These are phyloP conservation scores for Porcisia deanei DNA, from an alignment of 208 protist genomes.

Conservation along the genomic window DNA sequence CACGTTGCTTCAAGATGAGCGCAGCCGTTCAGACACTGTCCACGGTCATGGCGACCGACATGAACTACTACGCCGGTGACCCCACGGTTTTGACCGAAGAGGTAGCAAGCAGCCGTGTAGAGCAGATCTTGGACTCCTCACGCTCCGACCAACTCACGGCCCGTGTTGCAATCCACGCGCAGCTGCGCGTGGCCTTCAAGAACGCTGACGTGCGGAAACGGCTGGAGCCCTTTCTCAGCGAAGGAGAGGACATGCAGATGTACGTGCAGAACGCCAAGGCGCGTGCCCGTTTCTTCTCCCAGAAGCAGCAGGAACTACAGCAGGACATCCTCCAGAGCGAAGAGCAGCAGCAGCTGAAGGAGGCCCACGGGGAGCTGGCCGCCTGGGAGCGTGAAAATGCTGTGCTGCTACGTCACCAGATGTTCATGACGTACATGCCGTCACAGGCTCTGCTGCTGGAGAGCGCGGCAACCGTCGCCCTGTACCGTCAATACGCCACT, in stretches of 20 bases:
- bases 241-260: conserved; percentile 47
- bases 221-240: conserved; percentile 57
- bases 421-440: conserved; percentile 87
- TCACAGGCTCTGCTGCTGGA: conserved; percentile 76
- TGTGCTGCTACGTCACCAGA: conserved; percentile 79
- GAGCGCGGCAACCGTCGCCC: conserved; percentile 75
- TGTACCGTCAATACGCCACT: conserved; percentile 84
- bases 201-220: conserved; percentile 52
- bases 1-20: conserved; percentile 31
- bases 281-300: conserved; percentile 77
- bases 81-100: conserved; percentile 50
- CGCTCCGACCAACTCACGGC: conserved; percentile 64
- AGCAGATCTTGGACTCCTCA: conserved; percentile 48
- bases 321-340: conserved; percentile 53
- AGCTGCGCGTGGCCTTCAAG: conserved; percentile 75
- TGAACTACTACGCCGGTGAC: conserved; percentile 81
- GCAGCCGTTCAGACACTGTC: conserved; percentile 58
- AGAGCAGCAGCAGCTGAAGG: conserved; percentile 67
- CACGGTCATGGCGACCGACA: conserved; percentile 66
- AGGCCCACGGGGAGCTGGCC: conserved; percentile 74
- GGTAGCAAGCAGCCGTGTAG: conserved; percentile 47
- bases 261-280: conserved; percentile 57
- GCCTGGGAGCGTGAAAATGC: conserved; percentile 82
- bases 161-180: conserved; percentile 78
- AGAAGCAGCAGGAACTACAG: conserved; percentile 75